These are phyloP conservation scores for Aspergillus bombycis DNA, from an alignment of 2,329 filamentous ascomycete species.

Conservation along the genomic window DNA sequence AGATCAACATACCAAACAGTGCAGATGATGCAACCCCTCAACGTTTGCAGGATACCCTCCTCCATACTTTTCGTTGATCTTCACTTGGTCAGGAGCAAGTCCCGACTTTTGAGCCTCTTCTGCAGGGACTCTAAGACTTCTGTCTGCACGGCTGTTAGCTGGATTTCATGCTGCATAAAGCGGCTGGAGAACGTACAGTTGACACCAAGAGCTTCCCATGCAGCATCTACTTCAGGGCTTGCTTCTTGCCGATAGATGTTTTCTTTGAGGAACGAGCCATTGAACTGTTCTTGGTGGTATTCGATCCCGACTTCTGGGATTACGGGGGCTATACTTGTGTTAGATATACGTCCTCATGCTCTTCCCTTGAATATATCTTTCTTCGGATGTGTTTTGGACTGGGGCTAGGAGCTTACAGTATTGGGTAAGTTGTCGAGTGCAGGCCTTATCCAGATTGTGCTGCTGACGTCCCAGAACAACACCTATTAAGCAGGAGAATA, in stretches of 20 bases:
- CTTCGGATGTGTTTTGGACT: neutral
- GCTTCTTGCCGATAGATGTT: constrained; percentile 56
- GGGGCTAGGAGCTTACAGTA: constrained; percentile 23
- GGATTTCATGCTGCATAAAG: neutral
- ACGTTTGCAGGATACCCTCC: constrained; percentile 54
- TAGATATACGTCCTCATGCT: neutral
- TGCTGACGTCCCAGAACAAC: constrained; percentile 17
- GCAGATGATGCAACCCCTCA: constrained; percentile 38
- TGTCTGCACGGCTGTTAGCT: constrained; percentile 38
- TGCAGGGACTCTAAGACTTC: constrained; percentile 53
- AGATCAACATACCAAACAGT: constrained; percentile 55
- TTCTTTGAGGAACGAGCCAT: constrained; percentile 60
- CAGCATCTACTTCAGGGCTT: constrained; percentile 59
- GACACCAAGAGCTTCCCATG: constrained; percentile 58
- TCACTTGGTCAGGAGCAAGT: constrained; percentile 58
- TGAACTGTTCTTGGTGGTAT: constrained; percentile 52
- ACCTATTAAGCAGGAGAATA: constrained; percentile 25
- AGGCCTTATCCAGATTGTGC: constrained; percentile 24
- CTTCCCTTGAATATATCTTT: too few species aligned
- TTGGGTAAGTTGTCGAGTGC: constrained; percentile 27
- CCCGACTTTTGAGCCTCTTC: constrained; percentile 56
- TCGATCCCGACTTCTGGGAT: constrained; percentile 46
- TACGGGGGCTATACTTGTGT: constrained; percentile 34
- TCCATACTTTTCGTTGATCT: constrained; percentile 58
- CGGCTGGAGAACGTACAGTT: constrained; percentile 48